These are phyloP conservation scores for Xylaria polymorpha DNA, from an alignment of 2,329 filamentous ascomycete species.

Conservation along the genomic window DNA sequence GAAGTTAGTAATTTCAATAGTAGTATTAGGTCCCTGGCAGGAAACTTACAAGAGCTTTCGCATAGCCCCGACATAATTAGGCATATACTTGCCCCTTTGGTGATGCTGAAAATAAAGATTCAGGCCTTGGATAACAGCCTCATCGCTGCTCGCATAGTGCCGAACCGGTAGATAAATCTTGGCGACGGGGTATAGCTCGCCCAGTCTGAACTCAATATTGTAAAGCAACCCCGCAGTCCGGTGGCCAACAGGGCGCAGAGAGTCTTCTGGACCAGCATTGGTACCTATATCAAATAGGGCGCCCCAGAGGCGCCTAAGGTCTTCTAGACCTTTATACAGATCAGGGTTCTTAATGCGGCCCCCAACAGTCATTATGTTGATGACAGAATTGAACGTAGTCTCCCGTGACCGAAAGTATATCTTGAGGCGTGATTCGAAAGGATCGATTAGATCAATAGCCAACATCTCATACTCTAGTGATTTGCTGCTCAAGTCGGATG, in stretches of 20 bases:
- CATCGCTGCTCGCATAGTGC: conserved; percentile 30
- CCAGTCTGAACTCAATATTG: conserved; percentile 26
- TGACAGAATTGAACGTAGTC: conserved; percentile 22
- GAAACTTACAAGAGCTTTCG: conserved; percentile 21
- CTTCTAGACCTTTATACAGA: conserved; percentile 19
- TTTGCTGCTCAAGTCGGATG: not conserved
- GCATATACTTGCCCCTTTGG: conserved; percentile 25
- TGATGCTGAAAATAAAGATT: conserved; percentile 24
- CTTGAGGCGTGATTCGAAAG: conserved; percentile 23
- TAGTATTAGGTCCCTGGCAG: not conserved
- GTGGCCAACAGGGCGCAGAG: conserved; percentile 11
- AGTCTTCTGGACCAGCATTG: not conserved
- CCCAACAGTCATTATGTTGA: conserved; percentile 25
- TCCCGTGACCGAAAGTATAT: conserved; percentile 24
- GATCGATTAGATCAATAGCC: conserved; percentile 26
- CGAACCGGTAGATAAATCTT: conserved; percentile 31
- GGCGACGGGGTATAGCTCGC: conserved; percentile 2
- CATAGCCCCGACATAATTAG: conserved; percentile 26
- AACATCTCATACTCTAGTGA: conserved; percentile 27
- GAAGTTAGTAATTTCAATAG: not conserved
- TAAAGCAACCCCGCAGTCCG: conserved; percentile 29
- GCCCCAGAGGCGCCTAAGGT: conserved; percentile 21
- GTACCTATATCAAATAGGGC: conserved; percentile 15
- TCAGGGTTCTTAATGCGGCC: conserved; percentile 18
- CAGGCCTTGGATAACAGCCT: conserved; percentile 18